Conservation (phyloP, 1,139 yeast genomes). For the Candida tropicalis region DNA sequence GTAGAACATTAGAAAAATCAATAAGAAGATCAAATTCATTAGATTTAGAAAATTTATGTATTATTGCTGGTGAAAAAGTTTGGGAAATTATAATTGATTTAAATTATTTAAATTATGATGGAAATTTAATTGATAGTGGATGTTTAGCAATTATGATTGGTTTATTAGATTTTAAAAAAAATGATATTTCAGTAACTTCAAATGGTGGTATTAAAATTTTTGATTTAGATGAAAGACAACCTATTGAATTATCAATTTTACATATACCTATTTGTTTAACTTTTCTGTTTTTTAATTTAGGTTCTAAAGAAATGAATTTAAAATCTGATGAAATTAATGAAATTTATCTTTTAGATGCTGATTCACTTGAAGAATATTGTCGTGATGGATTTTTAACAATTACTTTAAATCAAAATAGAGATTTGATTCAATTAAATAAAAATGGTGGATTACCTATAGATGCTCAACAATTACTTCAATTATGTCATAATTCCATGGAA, state of each 20-base stretch:
- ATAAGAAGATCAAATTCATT: constrained; percentile 87
- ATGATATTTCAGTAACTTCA: constrained; percentile 69
- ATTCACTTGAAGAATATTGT: constrained; percentile 71
- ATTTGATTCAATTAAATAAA: constrained; percentile 84
- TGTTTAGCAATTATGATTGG: constrained; percentile 91
- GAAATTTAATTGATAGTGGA: constrained; percentile 87
- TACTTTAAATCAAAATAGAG: constrained; percentile 87
- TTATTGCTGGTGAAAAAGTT: constrained; percentile 86
- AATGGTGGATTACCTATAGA: constrained; percentile 85
- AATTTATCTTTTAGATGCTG: constrained; percentile 74
- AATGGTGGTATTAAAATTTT: constrained; percentile 68
- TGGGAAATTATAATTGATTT: constrained; percentile 92
- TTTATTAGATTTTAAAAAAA: constrained; percentile 77
- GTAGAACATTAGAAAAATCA: constrained; percentile 87
- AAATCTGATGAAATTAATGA: constrained; percentile 64
- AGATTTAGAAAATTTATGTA: constrained; percentile 87
- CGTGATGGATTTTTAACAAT: constrained; percentile 82
- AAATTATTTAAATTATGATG: constrained; percentile 86
- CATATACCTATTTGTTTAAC: constrained; percentile 94
- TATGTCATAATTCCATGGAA: constrained; percentile 66
- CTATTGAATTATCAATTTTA: constrained; percentile 80
- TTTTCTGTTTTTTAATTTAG: constrained; percentile 73
- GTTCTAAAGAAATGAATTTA: constrained; percentile 63
- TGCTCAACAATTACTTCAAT: constrained; percentile 66
- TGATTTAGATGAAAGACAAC: constrained; percentile 75